Conservation (phyloP, 2,329 filamentous ascomycete species). For the Saccharata proteae region DNA sequence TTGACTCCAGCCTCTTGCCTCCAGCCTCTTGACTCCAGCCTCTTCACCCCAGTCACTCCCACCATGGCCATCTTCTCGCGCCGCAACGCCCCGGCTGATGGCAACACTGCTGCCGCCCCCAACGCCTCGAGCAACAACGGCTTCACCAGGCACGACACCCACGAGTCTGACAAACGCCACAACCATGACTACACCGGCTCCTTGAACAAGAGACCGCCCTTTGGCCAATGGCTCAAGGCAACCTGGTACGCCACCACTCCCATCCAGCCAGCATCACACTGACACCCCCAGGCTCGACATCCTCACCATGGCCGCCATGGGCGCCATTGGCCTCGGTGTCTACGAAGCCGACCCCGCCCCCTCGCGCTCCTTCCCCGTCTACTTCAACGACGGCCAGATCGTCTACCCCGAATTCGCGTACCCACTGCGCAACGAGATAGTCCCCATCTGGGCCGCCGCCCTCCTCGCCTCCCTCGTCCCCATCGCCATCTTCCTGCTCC, state of each 20-base stretch:
- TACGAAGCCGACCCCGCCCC: constrained; percentile 55
- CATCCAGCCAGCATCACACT: not conserved
- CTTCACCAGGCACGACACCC: constrained; percentile 12
- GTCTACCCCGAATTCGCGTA: constrained; percentile 62
- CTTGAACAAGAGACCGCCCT: constrained; percentile 35
- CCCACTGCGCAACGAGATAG: constrained; percentile 54
- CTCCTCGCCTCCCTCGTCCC: constrained; percentile 54
- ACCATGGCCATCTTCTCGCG: constrained; percentile 29
- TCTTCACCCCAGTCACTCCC: not conserved
- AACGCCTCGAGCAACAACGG: constrained; percentile 17
- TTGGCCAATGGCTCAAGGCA: constrained; percentile 58
- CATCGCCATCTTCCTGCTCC: constrained; percentile 50
- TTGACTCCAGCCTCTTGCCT: not conserved
- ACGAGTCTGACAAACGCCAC: constrained; percentile 17
- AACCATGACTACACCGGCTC: not conserved
- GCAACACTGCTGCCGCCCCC: constrained; percentile 22
- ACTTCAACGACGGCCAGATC: constrained; percentile 53
- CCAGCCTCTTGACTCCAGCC: not conserved
- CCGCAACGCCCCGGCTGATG: constrained; percentile 19
- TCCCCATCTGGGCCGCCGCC: constrained; percentile 60
- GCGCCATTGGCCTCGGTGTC: constrained; percentile 55
- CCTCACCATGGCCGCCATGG: constrained; percentile 53
- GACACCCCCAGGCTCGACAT: constrained; percentile 39
- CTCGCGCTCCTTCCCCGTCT: constrained; percentile 56
- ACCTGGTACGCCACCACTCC: constrained; percentile 33